These are phyloP conservation scores for Biscogniauxia mediterranea DNA, from an alignment of 2,329 filamentous ascomycete genomes.

Conservation along the genomic window DNA sequence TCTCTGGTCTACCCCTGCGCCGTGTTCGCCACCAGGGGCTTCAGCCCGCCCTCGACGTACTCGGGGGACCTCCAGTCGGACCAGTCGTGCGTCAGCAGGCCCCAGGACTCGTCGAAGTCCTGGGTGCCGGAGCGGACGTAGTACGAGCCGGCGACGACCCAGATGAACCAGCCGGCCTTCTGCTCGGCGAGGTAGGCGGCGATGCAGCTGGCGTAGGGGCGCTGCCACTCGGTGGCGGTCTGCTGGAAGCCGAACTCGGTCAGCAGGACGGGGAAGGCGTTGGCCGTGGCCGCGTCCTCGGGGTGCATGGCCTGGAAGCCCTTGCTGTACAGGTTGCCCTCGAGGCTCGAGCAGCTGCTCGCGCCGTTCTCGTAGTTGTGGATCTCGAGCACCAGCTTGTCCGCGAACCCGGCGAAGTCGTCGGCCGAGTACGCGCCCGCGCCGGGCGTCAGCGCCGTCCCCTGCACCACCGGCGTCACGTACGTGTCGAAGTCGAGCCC, in stretches of 20 bases:
- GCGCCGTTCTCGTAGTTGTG: conserved; percentile 59
- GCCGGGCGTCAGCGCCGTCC: conserved; percentile 46
- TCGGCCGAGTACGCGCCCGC: conserved; percentile 43
- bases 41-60: conserved; percentile 42
- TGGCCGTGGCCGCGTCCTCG: conserved; percentile 35
- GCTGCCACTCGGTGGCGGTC: conserved; percentile 44
- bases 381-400: conserved; percentile 59
- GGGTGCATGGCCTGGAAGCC: conserved; percentile 53
- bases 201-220: conserved; percentile 53
- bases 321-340: conserved; percentile 45
- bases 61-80: conserved; percentile 45
- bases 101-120: conserved; percentile 59
- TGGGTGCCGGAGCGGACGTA: conserved; percentile 52
- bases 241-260: conserved; percentile 56
- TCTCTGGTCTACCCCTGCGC: conserved; percentile 22
- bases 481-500: conserved; percentile 57
- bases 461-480: conserved; percentile 49
- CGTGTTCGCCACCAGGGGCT: conserved; percentile 38
- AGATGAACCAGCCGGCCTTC: conserved; percentile 56
- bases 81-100: conserved; percentile 54
- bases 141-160: conserved; percentile 59
- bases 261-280: conserved; percentile 49
- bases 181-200: conserved; percentile 46
- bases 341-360: conserved; percentile 45
- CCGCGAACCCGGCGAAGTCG: conserved; percentile 48